Evolutionary conservation across 352 stramenopile genomes (phyloP), one percentile per base, ranked within the genome.

Genomic region (Phytophthora syringae): DNA sequence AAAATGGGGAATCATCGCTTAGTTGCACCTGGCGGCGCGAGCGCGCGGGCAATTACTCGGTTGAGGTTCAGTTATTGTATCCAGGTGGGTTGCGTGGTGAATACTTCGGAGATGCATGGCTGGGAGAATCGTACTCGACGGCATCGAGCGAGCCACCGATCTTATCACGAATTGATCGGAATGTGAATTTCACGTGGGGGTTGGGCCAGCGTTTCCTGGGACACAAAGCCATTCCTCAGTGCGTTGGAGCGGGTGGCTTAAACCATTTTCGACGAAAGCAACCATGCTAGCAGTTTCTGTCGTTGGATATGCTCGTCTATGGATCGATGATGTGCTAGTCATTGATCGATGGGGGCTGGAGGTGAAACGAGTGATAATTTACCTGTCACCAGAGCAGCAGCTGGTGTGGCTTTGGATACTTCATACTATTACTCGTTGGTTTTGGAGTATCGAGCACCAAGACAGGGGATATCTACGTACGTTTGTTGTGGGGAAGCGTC

Each of bases 101-200:
- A 10, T 95, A 94, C 40, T 94, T 80, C 45, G 67, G 51, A 13
- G 82, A 92, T 57, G 60, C 82, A 7, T 93, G 84, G 80, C 67
- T 94, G 5, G 71, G 77, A 16, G 48, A 66, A 37, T 42, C 48
- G 39, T 42, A 42, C 36, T 42, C 36, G 15, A 54, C 51, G 47
- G 12, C 13, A 32, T 32, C 42, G 16, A 24, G 21, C 1, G n/a
- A 28, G 37, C 24, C 40, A 12, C n/a, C 22, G 21, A 18, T 81
- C 2, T 52, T 82, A 22, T 74, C 71, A 7, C 82, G 86, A 2
- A 80, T 92, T 36, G 86, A 93, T 67, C 71, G 70, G 4, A 57
- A 85, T 22, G 51, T 93, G 5, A 95, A 92, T 52, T 93, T 94
- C 48, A 92, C 82, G 27, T 93, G 86, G 85, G 74, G 13, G 64